Evolutionary conservation across 2,329 filamentous ascomycete species (phyloP), one percentile per base, ranked within the genome.

Genomic region (Canariomyces notabilis): DNA sequence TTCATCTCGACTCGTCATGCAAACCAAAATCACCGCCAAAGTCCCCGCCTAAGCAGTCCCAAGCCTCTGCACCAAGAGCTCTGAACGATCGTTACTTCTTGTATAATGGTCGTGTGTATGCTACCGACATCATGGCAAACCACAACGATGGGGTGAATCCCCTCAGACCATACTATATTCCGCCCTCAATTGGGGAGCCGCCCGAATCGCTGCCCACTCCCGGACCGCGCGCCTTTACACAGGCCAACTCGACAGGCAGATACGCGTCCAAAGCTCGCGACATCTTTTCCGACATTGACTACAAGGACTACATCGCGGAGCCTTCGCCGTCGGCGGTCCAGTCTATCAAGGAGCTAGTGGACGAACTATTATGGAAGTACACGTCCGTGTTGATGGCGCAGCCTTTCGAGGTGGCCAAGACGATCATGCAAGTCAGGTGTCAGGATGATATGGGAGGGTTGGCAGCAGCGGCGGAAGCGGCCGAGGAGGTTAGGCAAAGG

Each of bases 341-440:
- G 57, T 85, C 85, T 53, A 73, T 85, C 35, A 87, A 85, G 62
- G 83, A 85, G 52, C 70, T 95, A 50, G 62, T 95, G 38, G 89
- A 97, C 63, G 84, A 90, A 64, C 80, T 93, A 54, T 64, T 95
- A 65, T 94, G 90, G 83, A 91, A 93, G 63, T 98, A 98, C 69
- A 85, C 84, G 12, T 89, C 85, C 48, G 83, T 95, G 19, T 67
- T 97, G 60, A 83, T 95, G 63, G 86, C 89, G 44, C 93, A 98
- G 68, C 93, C 93, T 12, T 97, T 98, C 65, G 93, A 97, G 72
- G 90, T 96, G 48, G 89, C 91, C 61, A 97, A 96, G 76, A 93
- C 85, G 12, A 80, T 97, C 46, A 70, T 98, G 57, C 93, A 98
- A 68, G 81, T 89, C 42, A 80, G 76, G 54, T 69, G 66, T 52